Conservation (phyloP, 2,329 filamentous ascomycete species). For the Raffaelea ambrosiae region DNA sequence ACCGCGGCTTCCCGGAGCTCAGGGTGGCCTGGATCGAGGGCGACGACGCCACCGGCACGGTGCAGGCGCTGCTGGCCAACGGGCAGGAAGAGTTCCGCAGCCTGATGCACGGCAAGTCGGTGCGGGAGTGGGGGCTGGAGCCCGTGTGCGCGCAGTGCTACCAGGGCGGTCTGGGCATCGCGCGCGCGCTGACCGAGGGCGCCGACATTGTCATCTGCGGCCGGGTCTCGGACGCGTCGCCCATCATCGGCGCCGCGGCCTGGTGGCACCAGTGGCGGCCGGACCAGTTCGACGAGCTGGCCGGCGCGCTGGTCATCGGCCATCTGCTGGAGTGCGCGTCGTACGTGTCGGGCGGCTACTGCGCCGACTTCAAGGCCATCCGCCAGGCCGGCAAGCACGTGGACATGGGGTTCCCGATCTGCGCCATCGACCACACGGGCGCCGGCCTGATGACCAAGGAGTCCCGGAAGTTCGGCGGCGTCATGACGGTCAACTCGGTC, state of each 20-base stretch:
- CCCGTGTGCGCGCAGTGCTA: slow-evolving; percentile 26
- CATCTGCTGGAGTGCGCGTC: slow-evolving; percentile 35
- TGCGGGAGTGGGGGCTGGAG: slow-evolving; percentile 12
- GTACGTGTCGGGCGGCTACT: slow-evolving; percentile 38
- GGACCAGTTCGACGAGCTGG: slow-evolving; percentile 32
- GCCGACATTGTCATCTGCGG: slow-evolving; percentile 30
- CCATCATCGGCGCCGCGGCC: slow-evolving; percentile 38
- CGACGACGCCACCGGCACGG: slow-evolving; percentile 19
- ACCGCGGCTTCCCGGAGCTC: slow-evolving; percentile 14
- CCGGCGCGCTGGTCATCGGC: slow-evolving; percentile 30
- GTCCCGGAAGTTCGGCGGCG: slow-evolving; percentile 14
- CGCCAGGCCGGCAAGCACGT: slow-evolving; percentile 26
- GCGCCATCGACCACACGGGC: slow-evolving; percentile 37
- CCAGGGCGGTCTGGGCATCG: slow-evolving; percentile 31
- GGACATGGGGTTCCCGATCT: slow-evolving; percentile 39
- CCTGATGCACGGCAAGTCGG: slow-evolving; percentile 10
- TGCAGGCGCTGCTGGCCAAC: slow-evolving; percentile 9
- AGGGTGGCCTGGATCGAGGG: slow-evolving; percentile 25
- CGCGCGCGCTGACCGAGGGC: slow-evolving; percentile 22
- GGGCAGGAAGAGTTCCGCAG: slow-evolving; percentile 11
- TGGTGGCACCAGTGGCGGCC: slow-evolving; percentile 39
- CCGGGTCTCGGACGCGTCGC: slow-evolving; percentile 28
- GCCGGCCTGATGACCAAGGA: slow-evolving; percentile 19
- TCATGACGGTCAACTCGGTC: slow-evolving; percentile 11
- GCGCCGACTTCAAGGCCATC: slow-evolving; percentile 34